Conservation (phyloP, 2,329 filamentous ascomycete genomes). For the Colletotrichum higginsianum region DNA sequence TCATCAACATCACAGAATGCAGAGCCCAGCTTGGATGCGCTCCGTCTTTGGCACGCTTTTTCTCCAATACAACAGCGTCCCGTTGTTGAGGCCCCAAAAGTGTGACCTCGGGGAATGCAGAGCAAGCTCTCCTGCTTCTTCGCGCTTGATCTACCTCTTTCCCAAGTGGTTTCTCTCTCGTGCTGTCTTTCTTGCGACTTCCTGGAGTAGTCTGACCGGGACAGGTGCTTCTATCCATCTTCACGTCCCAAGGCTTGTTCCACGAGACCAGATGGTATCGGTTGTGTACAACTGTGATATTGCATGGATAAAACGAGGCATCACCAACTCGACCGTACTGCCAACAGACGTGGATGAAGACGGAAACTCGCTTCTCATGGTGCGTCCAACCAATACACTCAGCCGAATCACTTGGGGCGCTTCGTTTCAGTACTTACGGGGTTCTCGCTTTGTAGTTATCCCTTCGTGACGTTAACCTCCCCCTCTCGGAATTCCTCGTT, state of each 20-base stretch:
- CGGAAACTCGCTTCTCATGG: constrained; percentile 25
- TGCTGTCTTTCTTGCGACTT: constrained; percentile 6
- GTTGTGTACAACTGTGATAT: constrained; percentile 15
- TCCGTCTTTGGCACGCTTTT: constrained; percentile 12
- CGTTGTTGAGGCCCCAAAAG: constrained; percentile 1
- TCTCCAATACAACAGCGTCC: constrained; percentile 9
- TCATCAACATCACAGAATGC: neutral
- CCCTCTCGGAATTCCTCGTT: constrained; percentile 10
- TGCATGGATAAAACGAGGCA: constrained; percentile 24
- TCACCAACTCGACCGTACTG: constrained; percentile 13
- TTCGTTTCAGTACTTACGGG: neutral
- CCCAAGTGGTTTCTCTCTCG: constrained; percentile 21
- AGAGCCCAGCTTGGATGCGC: constrained; percentile 15
- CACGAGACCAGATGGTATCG: neutral
- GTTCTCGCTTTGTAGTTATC: constrained; percentile 4
- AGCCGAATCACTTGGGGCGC: too few relatives aligned
- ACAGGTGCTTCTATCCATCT: constrained; percentile 11
- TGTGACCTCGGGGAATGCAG: constrained; percentile 3
- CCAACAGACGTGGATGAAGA: constrained; percentile 20
- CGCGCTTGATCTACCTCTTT: constrained; percentile 22
- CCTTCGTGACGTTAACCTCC: constrained; percentile 4
- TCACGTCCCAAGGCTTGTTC: constrained; percentile 11
- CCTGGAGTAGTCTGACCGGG: constrained; percentile 12
- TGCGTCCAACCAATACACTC: neutral
- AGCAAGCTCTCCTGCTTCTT: neutral